phyloP scores from a whole-genome alignment of 2,329 filamentous ascomycete species.

The Hypoxylon sp. region DNA sequence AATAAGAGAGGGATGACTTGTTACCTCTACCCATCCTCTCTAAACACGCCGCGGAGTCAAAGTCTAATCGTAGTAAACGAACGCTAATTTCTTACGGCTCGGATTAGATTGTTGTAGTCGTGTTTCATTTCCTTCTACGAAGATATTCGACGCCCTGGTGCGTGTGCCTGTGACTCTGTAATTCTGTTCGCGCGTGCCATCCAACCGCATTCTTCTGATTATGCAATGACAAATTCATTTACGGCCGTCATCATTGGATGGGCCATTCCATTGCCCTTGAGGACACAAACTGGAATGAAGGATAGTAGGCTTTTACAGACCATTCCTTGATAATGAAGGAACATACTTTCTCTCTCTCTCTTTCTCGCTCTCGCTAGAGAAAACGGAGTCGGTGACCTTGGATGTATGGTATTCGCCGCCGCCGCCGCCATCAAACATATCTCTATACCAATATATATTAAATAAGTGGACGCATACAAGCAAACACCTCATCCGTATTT shows the following conservation, averaged over 20 bases:
- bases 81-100: background rate
- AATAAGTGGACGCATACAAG: background rate
- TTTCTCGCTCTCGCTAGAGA: background rate
- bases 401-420: slow-evolving; percentile 17
- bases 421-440: slow-evolving; percentile 6
- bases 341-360: slow-evolving; percentile 6
- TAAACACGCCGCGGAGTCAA: background rate
- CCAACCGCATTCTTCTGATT: slow-evolving; percentile 20
- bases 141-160: background rate
- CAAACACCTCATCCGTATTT: slow-evolving; percentile 5
- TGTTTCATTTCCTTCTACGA: background rate
- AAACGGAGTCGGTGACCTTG: slow-evolving; percentile 1
- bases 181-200: slow-evolving; percentile 11
- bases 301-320: slow-evolving; percentile 14
- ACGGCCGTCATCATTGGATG: slow-evolving; percentile 25
- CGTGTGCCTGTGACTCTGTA: background rate
- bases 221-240: slow-evolving; percentile 25
- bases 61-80: background rate
- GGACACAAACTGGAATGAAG: background rate
- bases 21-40: background rate
- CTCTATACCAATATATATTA: background rate
- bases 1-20: background rate
- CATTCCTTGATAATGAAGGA: slow-evolving; percentile 32
- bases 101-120: background rate
- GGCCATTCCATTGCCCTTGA: slow-evolving; percentile 28